These are phyloP conservation scores for Hippophae tibetana DNA, from an alignment of 306 rosid genomes.

Conservation along the genomic window DNA sequence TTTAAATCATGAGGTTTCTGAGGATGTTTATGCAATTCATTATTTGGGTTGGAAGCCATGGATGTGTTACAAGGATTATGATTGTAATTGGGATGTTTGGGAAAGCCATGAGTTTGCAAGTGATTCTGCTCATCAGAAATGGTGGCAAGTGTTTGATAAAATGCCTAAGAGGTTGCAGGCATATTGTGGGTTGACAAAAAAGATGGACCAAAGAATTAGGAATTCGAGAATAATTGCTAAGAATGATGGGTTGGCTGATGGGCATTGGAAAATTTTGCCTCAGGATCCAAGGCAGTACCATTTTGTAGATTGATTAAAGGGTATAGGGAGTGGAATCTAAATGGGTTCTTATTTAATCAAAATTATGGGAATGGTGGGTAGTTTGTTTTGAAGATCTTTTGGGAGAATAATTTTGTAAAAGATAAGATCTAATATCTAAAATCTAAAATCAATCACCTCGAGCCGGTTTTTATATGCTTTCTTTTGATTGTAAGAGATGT, in stretches of 20 bases:
- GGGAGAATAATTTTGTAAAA: no score
- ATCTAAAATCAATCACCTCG: no score
- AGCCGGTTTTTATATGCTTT: no score
- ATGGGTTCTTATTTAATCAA: no score
- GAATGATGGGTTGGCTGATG: conserved; percentile 28
- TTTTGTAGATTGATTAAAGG: conserved; percentile 7
- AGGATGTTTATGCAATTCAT: conserved; percentile 35
- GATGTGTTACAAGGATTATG: conserved; percentile 81
- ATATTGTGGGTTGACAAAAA: conserved; percentile 45
- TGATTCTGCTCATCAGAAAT: conserved; percentile 42
- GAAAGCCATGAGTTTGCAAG: conserved; percentile 38
- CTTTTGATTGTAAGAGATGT: no score
- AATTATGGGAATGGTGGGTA: no score
- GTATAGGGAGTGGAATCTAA: no score
- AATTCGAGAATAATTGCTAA: conserved; percentile 35
- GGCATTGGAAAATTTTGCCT: conserved; percentile 52
- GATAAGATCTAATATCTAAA: no score
- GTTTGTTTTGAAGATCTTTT: no score
- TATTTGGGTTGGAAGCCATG: conserved; percentile 86
- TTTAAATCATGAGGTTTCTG: conserved; percentile 6
- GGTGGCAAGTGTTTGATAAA: conserved; percentile 71
- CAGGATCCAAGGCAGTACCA: conserved; percentile 46
- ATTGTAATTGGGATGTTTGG: conserved; percentile 71
- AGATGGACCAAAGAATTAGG: conserved; percentile 33
- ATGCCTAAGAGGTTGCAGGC: conserved; percentile 43